Conservation (phyloP, 2,329 filamentous ascomycete genomes). For the Xylaria sp. region DNA sequence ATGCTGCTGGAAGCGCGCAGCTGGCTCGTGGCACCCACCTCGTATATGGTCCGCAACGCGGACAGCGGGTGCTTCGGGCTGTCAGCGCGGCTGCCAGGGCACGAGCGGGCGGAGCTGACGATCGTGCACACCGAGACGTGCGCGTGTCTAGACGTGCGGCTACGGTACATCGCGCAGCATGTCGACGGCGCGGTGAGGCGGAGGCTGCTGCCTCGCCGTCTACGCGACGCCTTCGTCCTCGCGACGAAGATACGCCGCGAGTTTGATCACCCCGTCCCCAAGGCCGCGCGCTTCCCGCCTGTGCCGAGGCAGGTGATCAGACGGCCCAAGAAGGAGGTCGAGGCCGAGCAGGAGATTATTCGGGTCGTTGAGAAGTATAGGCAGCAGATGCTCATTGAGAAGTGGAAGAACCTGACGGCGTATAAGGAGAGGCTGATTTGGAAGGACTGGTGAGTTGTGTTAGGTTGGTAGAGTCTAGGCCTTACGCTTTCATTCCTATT, state of each 20-base stretch:
- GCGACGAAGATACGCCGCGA: constrained; percentile 25
- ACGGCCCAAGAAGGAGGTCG: constrained; percentile 1
- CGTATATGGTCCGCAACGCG: constrained; percentile 26
- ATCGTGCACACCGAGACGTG: constrained; percentile 28
- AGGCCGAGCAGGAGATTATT: background rate
- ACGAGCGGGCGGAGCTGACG: constrained; percentile 21
- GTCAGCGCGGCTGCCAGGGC: background rate
- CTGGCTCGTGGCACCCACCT: constrained; percentile 14
- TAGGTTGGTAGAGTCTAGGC: too few relatives aligned
- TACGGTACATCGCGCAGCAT: constrained; percentile 26
- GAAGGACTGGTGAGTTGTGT: constrained; percentile 31
- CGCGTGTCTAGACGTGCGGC: constrained; percentile 25
- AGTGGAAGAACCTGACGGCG: constrained; percentile 30
- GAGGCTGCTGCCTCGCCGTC: constrained; percentile 6
- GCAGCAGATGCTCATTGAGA: constrained; percentile 28
- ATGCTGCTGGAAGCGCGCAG: constrained; percentile 20
- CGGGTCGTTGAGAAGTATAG: constrained; percentile 22
- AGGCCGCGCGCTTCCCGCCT: constrained; percentile 6
- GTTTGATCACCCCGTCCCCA: constrained; percentile 12
- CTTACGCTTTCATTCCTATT: background rate
- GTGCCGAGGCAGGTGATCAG: background rate
- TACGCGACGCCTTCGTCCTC: constrained; percentile 31
- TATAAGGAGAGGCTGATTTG: constrained; percentile 30
- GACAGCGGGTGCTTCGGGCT: constrained; percentile 30
- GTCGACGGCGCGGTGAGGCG: constrained; percentile 11